Evolutionary conservation across 2,329 filamentous ascomycete species (phyloP).

Genomic region (Aquanectria penicillioides): DNA sequence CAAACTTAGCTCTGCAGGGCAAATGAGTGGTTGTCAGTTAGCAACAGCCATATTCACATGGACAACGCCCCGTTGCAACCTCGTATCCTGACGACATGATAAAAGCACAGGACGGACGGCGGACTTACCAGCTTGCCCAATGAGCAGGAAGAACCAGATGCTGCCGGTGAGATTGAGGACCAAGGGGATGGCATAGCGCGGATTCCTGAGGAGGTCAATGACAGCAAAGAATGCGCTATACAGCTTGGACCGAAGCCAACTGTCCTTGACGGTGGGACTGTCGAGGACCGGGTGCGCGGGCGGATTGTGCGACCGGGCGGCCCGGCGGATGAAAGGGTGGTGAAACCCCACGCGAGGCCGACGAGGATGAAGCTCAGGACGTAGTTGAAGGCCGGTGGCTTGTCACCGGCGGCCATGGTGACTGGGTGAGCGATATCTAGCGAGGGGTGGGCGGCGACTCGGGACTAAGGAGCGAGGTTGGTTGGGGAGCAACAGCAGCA

Average conservation of each 20-base stretch:
- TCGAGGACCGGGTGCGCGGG: constrained; percentile 66
- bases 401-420: constrained; percentile 30
- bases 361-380: constrained; percentile 90
- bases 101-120: too few species aligned
- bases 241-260: constrained; percentile 70
- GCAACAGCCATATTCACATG: constrained; percentile 13
- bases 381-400: constrained; percentile 77
- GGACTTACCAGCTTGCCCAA: constrained; percentile 86
- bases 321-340: constrained; percentile 90
- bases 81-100: too few species aligned
- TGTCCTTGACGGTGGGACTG: constrained; percentile 60
- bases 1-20: constrained; percentile 80
- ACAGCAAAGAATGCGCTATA: constrained; percentile 78
- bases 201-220: constrained; percentile 80
- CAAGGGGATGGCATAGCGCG: constrained; percentile 85
- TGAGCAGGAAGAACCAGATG: constrained; percentile 95
- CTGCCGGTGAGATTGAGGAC: constrained; percentile 91
- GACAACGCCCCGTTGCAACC: too few species aligned
- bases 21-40: constrained; percentile 27
- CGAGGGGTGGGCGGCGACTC: background rate
- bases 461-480: background rate
- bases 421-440: background rate
- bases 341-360: constrained; percentile 91
- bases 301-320: constrained; percentile 79
- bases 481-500: too few species aligned